Base-by-base conservation (phyloP, 2,329 filamentous ascomycete species). In the Trichothecium sympodiale region DNA sequence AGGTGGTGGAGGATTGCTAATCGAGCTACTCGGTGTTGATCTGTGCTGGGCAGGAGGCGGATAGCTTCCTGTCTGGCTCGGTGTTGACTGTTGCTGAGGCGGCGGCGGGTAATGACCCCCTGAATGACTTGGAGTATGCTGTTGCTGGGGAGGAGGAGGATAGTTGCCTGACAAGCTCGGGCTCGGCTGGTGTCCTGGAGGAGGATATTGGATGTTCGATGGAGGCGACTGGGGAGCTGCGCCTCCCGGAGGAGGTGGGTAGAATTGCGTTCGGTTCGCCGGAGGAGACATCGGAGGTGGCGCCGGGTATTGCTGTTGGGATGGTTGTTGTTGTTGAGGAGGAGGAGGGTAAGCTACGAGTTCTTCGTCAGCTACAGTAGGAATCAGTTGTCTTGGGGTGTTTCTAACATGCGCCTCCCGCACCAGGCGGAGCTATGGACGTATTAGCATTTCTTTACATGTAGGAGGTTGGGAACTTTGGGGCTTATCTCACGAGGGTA, bases 241-340 rank as follows among this genome's bases (percentile, higher is more conserved):
- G 29, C 18, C 10, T 25, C 20, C 20, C 4, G 62, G 58, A 10
- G 62, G 62, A 35, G 64, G 57, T 34, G 64, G 56, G 33, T 65
- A 68, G 51, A 65, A 67, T 31, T 61, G 62, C 16, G 61, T 54
- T 42, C 60, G 59, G 48, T 57, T 59, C 29, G 63, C 60, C 3
- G 66, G 64, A 33, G 65, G 61, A 16, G 67, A 69, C 5, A 58
- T 62, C 20, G 66, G 64, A 14, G 65, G 65, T 16, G 65, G 65
- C 33, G 59, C 56, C 31, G 64, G 63, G 45, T 66, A 69, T 41
- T 57, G 60, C 34, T 60, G 60, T 40, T 62, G 44, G n/a, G n/a
- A n/a, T n/a, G n/a, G n/a, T 29, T 41, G 33, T n/a, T 37, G 34
- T 23, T 38, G 35, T 4, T 27, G 28, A 26, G 40, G 37, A 30